These are phyloP conservation scores for Collybiopsis confluens DNA, from an alignment of 768 basidiomycete species.

Conservation along the genomic window DNA sequence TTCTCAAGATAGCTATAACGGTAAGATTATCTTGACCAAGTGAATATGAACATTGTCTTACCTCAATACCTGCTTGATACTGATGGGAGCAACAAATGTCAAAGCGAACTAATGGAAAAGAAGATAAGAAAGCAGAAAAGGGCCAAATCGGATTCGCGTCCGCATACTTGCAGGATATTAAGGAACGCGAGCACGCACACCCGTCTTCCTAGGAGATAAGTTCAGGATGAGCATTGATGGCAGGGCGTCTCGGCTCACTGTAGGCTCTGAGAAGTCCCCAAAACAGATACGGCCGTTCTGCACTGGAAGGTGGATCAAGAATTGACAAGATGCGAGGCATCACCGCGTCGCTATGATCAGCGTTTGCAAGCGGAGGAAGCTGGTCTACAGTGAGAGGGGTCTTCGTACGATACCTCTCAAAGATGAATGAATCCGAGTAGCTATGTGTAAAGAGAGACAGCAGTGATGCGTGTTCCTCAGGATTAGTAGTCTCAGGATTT, in stretches of 20 bases:
- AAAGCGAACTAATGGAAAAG: slow-evolving; percentile 14
- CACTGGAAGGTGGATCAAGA: slow-evolving; percentile 5
- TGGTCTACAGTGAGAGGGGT: slow-evolving; percentile 43
- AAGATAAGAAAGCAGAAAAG: no score
- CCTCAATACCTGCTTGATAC: slow-evolving; percentile 37
- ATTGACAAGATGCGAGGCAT: neutral
- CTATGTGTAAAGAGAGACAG: slow-evolving; percentile 40
- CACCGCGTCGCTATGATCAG: slow-evolving; percentile 40
- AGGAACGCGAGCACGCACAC: neutral
- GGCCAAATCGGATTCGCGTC: no score
- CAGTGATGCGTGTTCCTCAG: slow-evolving; percentile 48
- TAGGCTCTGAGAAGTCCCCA: slow-evolving; percentile 11
- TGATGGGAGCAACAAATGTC: slow-evolving; percentile 33
- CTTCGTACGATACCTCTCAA: slow-evolving; percentile 29
- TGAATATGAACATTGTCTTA: no score
- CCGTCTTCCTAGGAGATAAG: no score
- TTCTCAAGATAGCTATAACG: slow-evolving; percentile 55
- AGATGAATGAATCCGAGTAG: slow-evolving; percentile 53
- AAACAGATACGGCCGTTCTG: slow-evolving; percentile 10
- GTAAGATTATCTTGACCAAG: neutral
- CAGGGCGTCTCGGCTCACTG: no score
- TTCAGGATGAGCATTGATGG: no score
- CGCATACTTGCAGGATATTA: neutral
- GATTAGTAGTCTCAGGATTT: slow-evolving; percentile 25
- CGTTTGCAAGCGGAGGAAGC: slow-evolving; percentile 59